These are phyloP conservation scores for Pneumocystis jirovecii DNA, from an alignment of 1,139 yeast genomes.

Conservation along the genomic window DNA sequence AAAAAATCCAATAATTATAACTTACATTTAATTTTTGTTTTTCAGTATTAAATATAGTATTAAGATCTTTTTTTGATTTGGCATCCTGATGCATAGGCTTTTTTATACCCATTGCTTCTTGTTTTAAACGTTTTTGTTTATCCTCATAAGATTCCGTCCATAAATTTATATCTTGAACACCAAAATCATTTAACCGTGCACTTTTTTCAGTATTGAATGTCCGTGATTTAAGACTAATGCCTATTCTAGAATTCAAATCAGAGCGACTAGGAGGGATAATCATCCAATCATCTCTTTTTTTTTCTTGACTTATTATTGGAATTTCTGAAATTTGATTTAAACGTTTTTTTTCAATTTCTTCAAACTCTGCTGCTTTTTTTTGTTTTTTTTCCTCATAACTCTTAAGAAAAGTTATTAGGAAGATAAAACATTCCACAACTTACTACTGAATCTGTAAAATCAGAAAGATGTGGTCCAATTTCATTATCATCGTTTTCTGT, in stretches of 20 bases:
- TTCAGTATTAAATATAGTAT: not conserved
- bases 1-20: not conserved
- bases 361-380: conserved; percentile 2
- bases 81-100: conserved; percentile 4
- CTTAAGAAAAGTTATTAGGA: not conserved
- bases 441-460: conserved; percentile 1
- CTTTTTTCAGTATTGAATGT: conserved; percentile 11
- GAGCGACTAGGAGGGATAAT: conserved; percentile 14
- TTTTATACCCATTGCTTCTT: not conserved
- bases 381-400: conserved; percentile 9
- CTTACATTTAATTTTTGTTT: not conserved
- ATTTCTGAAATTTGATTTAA: not conserved
- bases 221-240: conserved; percentile 13
- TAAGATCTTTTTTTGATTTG: conserved; percentile 11
- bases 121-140: not conserved
- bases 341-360: not conserved
- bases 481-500: conserved; percentile 12
- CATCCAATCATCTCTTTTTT: conserved; percentile 15
- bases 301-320: not conserved
- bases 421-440: not conserved
- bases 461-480: conserved; percentile 14
- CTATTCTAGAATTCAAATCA: conserved; percentile 13
- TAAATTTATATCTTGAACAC: conserved; percentile 2
- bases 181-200: conserved; percentile 9
- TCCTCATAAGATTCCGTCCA: conserved; percentile 11